Base-by-base conservation (phyloP, 2,329 filamentous ascomycete genomes). In the Thelonectria discophora region DNA sequence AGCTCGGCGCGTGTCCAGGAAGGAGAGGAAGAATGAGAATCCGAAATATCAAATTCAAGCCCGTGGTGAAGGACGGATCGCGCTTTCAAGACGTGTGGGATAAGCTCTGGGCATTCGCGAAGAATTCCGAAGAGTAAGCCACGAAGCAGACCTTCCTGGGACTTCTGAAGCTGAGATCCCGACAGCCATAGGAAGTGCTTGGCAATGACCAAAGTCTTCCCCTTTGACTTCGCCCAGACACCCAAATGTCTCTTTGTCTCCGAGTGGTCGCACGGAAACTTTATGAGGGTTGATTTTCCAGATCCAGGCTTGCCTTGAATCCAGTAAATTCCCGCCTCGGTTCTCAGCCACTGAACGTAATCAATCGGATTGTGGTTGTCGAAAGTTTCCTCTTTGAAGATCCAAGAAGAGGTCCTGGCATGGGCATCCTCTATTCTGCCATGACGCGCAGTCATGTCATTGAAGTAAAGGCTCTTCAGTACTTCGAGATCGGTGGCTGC, bases 271-370 rank as follows among this genome's bases (percentile, higher is more conserved):
- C 10, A 17, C n/a, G 20, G 18, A 20, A 43, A 79, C 51, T 81
- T 82, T 76, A 82, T 80, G 3, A 82, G 53, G 0, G 78, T 81
- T 0, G 77, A 84, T 58, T 84, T 84, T 1, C 79, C 79, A 1
- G 76, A 69, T 0, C 79, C 79, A 2, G 78, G 75, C 20, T 81
- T 80, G 7, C 80, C 81, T 52, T 77, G 76, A 52, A 83, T 79
- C 80, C 80, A 83, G 2, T 83, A 62, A 27, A 83, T 75, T 5
- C 79, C 79, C 6, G 5, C 11, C 3, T 20, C 18, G 7, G 32
- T 18, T 15, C 21, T 13, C 8, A 37, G 17, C 48, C 48, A 50
- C 3, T n/a, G 9, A 2, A 50, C 2, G 21, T 20, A 50, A 20
- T 37, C 11, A 21, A 17, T 18, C n/a, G 13, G 40, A 15, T n/a